Evolutionary conservation across 768 basidiomycete genomes (phyloP), one percentile per base, ranked within the genome.

Genomic region (Naganishia kalamii): DNA sequence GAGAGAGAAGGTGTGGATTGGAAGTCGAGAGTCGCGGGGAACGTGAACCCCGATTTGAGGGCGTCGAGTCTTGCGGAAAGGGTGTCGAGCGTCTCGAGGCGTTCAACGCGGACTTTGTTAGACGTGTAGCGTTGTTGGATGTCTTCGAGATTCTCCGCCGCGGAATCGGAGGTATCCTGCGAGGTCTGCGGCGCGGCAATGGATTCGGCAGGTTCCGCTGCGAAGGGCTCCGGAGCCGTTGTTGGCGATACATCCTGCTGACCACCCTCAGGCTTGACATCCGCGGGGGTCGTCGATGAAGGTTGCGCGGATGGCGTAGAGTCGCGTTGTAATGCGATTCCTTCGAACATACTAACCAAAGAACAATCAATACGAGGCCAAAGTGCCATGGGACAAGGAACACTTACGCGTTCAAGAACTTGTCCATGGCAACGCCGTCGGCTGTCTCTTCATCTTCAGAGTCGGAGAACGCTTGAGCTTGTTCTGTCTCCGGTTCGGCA

Each of bases 1-100:
- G 30, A 4, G 40, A 32, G n/a, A 13, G 48, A 33, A 25, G 60
- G 3, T 15, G n/a, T 12, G 4, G 60, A 37, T 17, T 46, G 47
- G 41, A 66, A 66, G 29, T 66, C 65, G 60, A 66, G 61, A 23
- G 47, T 43, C 2, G 48, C 27, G 33, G 65, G 65, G 50, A 66
- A 66, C 5, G 19, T 51, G 25, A 61, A 66, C 15, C 17, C n/a
- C 27, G 43, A 30, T 35, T 44, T 32, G 13, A 66, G 46, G 49
- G 52, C 32, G 2, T 62, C 61, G 27, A 66, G 49, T 35, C 62
- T 66, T 35, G 23, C 25, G 21, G 60, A 23, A 23, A 68, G 57
- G 6, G 30, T 29, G 13, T 68, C 66, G 30, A 68, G 61, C 27
- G 46, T 59, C 32, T 68, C 66, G 44, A 68, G 62, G 15, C 66